Base-by-base conservation (phyloP, 139 green algal species). In the Chlorella ohadii region DNA sequence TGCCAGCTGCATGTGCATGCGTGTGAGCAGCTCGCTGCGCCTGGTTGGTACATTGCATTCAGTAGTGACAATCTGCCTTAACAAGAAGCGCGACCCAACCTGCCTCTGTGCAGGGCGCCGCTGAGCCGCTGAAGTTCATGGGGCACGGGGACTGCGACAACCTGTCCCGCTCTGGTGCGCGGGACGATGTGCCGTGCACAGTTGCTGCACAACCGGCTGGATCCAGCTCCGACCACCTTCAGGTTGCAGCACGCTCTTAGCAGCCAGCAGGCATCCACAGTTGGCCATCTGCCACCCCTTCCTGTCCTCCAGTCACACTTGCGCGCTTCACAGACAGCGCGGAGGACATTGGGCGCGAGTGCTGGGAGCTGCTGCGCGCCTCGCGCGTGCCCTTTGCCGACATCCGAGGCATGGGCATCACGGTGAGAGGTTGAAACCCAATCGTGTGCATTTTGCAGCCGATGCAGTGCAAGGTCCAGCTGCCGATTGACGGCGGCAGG, bases 91-190 rank as follows among this genome's bases (percentile, higher is more conserved):
- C 34, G 9, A 28, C 2, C 25, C 31, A 20, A 28, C 33, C 23
- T 33, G 59, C 23, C 6, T 5, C 41, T 68, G 7, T 59, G 36
- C 82, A 71, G 61, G 93, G 91, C 34, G 96, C 93, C 1, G 91
- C 89, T 0, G 91, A 95, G 72, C 94, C 94, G 0, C 47, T 47
- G 27, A 99, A 99, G 88, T 98, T 96, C 84, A 88, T 99, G 84
- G 97, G 97, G 4, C 93, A 96, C 81, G 97, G 97, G 20, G 47
- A 78, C 12, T 99, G 97, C 80, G 94, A 99, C 91, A 97, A 91
- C 84, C 61, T 96, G 1, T 95, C 86, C 74, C 63, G 63, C 38
- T 82, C 76, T 61, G 63, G 76, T 71, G 36, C 70, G 89, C 36
- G 91, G 72, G n/a, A n/a, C n/a, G n/a, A n/a, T n/a, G n/a, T n/a